Base-by-base conservation (phyloP, 441 rosid genomes). In the Erodium texanum region DNA sequence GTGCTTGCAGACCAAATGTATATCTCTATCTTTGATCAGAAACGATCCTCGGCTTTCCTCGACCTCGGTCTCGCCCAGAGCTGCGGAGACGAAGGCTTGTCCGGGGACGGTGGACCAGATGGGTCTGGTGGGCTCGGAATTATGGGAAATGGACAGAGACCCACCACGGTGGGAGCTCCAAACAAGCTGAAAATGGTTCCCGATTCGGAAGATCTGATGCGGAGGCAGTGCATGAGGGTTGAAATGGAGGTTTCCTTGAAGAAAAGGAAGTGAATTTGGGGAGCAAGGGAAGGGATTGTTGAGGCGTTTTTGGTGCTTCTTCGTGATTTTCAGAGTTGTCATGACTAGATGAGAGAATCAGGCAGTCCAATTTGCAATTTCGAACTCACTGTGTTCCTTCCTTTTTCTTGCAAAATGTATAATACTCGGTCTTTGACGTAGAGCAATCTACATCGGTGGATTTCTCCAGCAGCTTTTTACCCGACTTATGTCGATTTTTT, bases 21-120 rank as follows among this genome's bases (percentile, higher is more conserved):
- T 68, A 19, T 74, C 43, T 32, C 67, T 62, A 34, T 85, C 87
- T 43, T 77, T 82, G 54, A 87, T 36, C 38, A 69, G 71, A 62
- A 85, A 87, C 1, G 90, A 87, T 68, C 93, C 93, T 61, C 93
- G 80, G 78, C 90, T 85, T 73, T 87, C 93, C 68, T 87, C 81
- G 48, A 87, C 84, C 80, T 84, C 84, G 10, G 90, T 84, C 27
- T 81, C 83, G 3, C 76, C 83, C 77, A 74, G 5, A 18, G 88
- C 88, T 1, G 88, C 88, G 12, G 87, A 84, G 71, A 87, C 79
- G 66, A 87, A 87, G 62, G 87, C 81, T 24, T 69, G 75, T 16
- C 93, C 86, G 0, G 87, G 85, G 62, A 80, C 45, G 71, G 84
- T 81, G 22, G 88, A 82, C 93, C 93, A 85, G 9, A 87, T 23